phyloP scores from a whole-genome alignment of 192 early-diverging fungal species.

The Rhizophagus sp. region DNA sequence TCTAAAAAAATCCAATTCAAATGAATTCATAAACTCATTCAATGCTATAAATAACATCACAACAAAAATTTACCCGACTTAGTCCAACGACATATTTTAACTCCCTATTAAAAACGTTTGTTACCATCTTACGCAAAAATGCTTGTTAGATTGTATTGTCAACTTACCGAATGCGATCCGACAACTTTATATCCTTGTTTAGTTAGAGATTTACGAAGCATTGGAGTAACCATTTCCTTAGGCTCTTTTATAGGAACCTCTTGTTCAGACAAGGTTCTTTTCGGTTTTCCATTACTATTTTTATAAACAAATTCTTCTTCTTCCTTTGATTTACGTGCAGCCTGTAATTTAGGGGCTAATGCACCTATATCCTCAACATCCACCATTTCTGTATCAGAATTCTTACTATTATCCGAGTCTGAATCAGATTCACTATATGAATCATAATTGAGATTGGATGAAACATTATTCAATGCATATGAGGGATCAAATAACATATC shows the following conservation, averaged over 20 bases:
- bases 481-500: background rate
- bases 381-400: conserved; percentile 60
- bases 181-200: conserved; percentile 78
- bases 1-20: background rate
- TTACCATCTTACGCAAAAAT: background rate
- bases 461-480: background rate
- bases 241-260: conserved; percentile 41
- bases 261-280: conserved; percentile 45
- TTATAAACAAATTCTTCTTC: conserved; percentile 56
- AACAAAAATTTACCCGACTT: conserved; percentile 41
- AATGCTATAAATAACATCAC: background rate
- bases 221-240: conserved; percentile 73
- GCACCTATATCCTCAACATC: conserved; percentile 76
- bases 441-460: background rate
- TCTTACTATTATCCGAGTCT: conserved; percentile 55
- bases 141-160: background rate
- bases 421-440: conserved; percentile 37
- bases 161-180: conserved; percentile 55
- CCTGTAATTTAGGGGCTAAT: conserved; percentile 62
- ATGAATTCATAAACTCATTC: background rate
- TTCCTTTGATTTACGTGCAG: conserved; percentile 47
- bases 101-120: conserved; percentile 37
- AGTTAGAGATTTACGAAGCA: conserved; percentile 63
- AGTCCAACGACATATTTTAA: conserved; percentile 82
- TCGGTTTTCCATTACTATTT: conserved; percentile 44